A percentile compares a stretch with the other conserved stretches of the same genome.
Evolutionary conservation across 2,329 filamentous ascomycete species (phyloP).

Genomic region (Aspergillus calidoustus): DNA sequence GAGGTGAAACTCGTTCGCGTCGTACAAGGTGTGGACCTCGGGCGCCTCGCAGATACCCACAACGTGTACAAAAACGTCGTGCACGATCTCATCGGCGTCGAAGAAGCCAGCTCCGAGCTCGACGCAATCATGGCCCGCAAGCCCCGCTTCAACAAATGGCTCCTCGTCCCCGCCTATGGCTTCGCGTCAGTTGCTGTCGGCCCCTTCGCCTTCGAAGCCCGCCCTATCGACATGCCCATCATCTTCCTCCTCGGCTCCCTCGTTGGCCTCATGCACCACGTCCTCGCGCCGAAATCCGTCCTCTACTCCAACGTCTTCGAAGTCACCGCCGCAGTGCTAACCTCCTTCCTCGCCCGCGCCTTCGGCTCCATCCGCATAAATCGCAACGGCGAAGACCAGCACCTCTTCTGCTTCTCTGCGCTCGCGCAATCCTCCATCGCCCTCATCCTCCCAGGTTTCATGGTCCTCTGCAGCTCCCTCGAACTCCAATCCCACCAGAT

Average conservation of each 20-base stretch:
- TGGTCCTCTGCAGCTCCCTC: conserved; percentile 64
- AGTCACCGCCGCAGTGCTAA: conserved; percentile 67
- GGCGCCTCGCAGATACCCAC: conserved; percentile 52
- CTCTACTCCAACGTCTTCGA: conserved; percentile 70
- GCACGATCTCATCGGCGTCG: conserved; percentile 53
- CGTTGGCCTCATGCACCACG: conserved; percentile 75
- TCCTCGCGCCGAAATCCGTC: conserved; percentile 74
- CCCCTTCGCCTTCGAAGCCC: conserved; percentile 79
- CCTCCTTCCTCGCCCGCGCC: conserved; percentile 70
- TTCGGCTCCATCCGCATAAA: conserved; percentile 68
- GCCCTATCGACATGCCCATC: conserved; percentile 78
- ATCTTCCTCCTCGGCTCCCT: conserved; percentile 77
- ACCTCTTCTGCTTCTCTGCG: conserved; percentile 72
- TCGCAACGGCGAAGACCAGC: conserved; percentile 23
- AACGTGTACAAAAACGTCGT: conserved; percentile 56
- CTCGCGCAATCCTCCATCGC: conserved; percentile 75
- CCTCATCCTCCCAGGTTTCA: conserved; percentile 72
- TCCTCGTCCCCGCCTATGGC: conserved; percentile 71
- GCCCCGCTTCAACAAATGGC: conserved; percentile 60
- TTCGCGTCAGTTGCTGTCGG: conserved; percentile 76
- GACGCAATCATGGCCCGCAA: conserved; percentile 63
- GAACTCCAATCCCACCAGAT: conserved; percentile 73
- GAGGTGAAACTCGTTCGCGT: conserved; percentile 53
- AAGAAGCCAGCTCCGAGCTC: conserved; percentile 50
- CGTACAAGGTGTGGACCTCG: conserved; percentile 51